Conservation (phyloP, 768 basidiomycete genomes). For the Suillus plorans region DNA sequence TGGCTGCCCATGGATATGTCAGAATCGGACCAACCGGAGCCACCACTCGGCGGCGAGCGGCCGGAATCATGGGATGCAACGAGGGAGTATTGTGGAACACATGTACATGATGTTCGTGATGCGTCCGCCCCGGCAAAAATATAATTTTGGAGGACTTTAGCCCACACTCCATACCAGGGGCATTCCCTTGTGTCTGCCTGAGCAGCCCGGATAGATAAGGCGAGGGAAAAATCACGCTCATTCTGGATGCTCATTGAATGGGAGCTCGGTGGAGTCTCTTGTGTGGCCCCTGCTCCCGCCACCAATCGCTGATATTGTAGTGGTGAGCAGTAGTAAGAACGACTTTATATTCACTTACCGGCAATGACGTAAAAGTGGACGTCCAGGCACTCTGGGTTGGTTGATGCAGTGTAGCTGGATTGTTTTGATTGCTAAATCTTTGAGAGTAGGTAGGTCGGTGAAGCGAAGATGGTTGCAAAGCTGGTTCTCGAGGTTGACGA, state of each 20-base stretch:
- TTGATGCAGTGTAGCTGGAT: background rate
- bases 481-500: too few relatives aligned
- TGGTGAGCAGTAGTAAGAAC: background rate
- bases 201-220: background rate
- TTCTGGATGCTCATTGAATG: background rate
- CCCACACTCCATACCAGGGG: constrained; percentile 5
- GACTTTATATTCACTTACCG: background rate
- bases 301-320: background rate
- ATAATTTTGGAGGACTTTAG: background rate
- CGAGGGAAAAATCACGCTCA: background rate
- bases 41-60: background rate
- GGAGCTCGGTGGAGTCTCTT: background rate
- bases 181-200: background rate
- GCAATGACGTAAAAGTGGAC: background rate
- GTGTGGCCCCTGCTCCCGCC: background rate
- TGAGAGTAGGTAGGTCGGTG: too few relatives aligned
- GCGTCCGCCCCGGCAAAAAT: background rate
- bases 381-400: background rate
- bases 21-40: background rate
- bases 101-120: background rate
- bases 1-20: background rate
- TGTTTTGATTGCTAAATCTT: too few relatives aligned
- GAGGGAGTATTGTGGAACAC: background rate
- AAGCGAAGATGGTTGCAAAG: too few relatives aligned
- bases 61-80: background rate